Evolutionary conservation across 257 asterid genomes (phyloP), one percentile per base, ranked within the genome.

Genomic region (Parsonsia alboflavescens): DNA sequence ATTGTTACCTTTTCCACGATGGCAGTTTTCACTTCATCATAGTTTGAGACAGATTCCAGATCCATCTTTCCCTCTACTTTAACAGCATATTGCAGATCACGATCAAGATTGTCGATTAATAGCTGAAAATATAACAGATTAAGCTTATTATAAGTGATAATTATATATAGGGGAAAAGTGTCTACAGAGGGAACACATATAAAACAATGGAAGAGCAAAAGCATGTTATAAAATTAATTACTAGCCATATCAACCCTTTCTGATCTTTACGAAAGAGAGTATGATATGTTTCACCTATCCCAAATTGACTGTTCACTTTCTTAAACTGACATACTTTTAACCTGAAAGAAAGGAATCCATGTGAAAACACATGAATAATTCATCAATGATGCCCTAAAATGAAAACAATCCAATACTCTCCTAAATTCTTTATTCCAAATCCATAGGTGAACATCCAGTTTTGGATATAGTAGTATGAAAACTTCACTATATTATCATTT

Each of bases 81-180:
- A 73, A 94, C 89, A 79, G 99, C 97, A 86, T 92, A 94, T 77
- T 94, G 98, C 82, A 94, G 92, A 88, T 94, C 99, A 7, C 99
- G 94, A 78, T 94, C 99, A 80, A 94, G 99, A 78, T 94, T 94
- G 63, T 89, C 89, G 77, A 92, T 82, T 72, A 94, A 82, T 88
- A 77, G 86, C 98, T 93, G 90, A 33, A 83, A 75, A 39, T 72
- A 80, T 57, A 81, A 80, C 33, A 75, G 48, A 10, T 61, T 48
- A 26, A 7, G 69, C 21, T 13, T 21, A 39, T 22, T 10, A 36
- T 68, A 64, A 68, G 46, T 57, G 33, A 77, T 22, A 33, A 50
- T 42, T 30, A 12, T 63, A 28, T 12, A 9, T 2, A 6, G 54
- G 44, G 26, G 52, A 33, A 53, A 21, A 12, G 5, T 11, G 39